These are phyloP conservation scores for Beauveria caledonica DNA, from an alignment of 2,329 filamentous ascomycete species.

Conservation along the genomic window DNA sequence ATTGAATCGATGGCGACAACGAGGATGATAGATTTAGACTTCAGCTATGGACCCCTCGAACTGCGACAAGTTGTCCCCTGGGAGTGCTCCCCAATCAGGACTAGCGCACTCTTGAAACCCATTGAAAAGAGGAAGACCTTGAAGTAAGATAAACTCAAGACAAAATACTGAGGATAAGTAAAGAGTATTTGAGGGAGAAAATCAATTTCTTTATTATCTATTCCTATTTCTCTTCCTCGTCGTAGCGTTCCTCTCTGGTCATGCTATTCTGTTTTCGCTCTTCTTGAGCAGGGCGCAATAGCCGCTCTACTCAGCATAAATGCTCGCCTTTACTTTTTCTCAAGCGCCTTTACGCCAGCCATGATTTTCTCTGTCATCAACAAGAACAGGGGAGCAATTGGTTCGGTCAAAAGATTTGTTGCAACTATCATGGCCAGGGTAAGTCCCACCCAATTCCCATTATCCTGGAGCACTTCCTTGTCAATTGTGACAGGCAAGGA, in stretches of 20 bases:
- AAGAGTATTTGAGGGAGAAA: too few relatives aligned
- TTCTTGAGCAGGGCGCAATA: neutral
- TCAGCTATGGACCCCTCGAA: neutral
- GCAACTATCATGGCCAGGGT: conserved; percentile 15
- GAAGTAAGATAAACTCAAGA: too few relatives aligned
- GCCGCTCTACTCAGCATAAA: neutral
- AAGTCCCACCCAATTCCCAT: conserved; percentile 12
- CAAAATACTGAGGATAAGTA: too few relatives aligned
- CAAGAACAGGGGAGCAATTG: conserved; percentile 12
- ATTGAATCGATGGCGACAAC: conserved; percentile 3
- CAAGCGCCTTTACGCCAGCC: neutral
- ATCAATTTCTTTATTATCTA: too few relatives aligned
- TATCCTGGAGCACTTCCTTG: conserved; percentile 9
- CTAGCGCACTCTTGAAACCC: neutral
- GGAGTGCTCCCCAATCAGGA: conserved; percentile 2
- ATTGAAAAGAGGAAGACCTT: too few relatives aligned
- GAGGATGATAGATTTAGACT: neutral
- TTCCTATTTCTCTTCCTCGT: too few relatives aligned
- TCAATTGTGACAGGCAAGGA: conserved; percentile 15
- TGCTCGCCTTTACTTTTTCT: neutral
- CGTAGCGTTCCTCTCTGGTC: too few relatives aligned
- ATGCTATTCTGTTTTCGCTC: neutral
- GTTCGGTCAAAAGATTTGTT: conserved; percentile 14
- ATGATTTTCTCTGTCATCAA: neutral
- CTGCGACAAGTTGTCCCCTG: conserved; percentile 11